Conservation (phyloP, 164 flowering plant genomes). For the Chimonanthus salicifolius region DNA sequence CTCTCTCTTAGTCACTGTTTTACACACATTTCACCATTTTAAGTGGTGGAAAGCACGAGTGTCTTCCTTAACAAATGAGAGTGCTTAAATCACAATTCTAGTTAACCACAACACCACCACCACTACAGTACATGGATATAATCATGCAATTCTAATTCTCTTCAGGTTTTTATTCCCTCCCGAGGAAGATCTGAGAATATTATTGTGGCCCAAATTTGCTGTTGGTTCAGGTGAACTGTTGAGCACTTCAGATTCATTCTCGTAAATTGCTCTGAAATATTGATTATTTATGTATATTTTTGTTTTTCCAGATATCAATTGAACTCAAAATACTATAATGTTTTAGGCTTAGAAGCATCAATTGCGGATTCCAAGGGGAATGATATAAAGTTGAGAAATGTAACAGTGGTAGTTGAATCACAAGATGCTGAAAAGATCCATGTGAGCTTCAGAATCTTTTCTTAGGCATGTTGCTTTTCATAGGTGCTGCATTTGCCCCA, state of each 20-base stretch:
- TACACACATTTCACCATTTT: not conserved
- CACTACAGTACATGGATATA: not conserved
- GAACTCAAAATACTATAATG: not conserved
- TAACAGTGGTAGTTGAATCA: conserved; percentile 50
- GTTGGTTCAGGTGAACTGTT: conserved; percentile 42
- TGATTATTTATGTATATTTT: not conserved
- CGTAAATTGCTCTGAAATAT: not conserved
- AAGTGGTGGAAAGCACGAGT: not conserved
- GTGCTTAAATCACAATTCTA: not conserved
- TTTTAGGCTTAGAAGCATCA: conserved; percentile 56
- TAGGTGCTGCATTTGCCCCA: not conserved
- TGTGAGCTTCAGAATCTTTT: conserved; percentile 28
- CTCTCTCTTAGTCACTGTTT: not conserved
- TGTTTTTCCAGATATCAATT: not conserved
- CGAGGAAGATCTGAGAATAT: conserved; percentile 9
- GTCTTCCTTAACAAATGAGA: too few relatives aligned
- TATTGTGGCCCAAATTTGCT: conserved; percentile 30
- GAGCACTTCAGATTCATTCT: conserved; percentile 3
- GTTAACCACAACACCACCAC: not conserved
- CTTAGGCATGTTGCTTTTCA: not conserved
- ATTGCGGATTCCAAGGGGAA: conserved; percentile 32
- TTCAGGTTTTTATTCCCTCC: conserved; percentile 1
- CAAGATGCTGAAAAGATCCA: conserved; percentile 45
- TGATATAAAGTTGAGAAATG: conserved; percentile 29
- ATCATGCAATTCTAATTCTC: not conserved